phyloP scores from a whole-genome alignment of 148 eudicot genomes.

The Cornus suecica region DNA sequence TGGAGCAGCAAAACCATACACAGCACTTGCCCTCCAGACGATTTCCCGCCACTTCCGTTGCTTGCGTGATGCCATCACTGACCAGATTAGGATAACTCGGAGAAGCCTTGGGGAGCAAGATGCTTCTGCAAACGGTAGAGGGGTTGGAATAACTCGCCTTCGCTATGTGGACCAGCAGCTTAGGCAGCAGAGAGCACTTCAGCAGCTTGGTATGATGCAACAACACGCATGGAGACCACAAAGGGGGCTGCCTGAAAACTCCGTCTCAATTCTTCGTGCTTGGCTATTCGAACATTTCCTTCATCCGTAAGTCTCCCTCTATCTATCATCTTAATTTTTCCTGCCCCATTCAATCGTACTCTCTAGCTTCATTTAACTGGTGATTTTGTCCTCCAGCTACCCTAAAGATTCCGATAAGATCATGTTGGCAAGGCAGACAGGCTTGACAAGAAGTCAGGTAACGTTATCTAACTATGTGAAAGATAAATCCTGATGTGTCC shows the following conservation, averaged over 20 bases:
- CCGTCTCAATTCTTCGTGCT: constrained; percentile 65
- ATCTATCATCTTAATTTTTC: background rate
- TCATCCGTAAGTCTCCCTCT: constrained; percentile 50
- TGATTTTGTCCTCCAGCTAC: constrained; percentile 34
- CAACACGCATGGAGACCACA: constrained; percentile 78
- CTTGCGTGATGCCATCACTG: constrained; percentile 34
- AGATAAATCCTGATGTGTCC: background rate
- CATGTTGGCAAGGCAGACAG: constrained; percentile 75
- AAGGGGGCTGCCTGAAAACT: constrained; percentile 70
- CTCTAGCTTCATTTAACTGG: background rate
- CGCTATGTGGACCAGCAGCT: constrained; percentile 27
- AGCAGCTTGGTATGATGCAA: constrained; percentile 46
- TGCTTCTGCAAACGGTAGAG: constrained; percentile 8
- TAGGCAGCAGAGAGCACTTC: constrained; percentile 29
- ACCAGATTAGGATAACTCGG: constrained; percentile 20
- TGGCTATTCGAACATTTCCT: constrained; percentile 86
- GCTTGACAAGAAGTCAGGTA: constrained; percentile 75
- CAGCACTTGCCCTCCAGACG: constrained; percentile 37
- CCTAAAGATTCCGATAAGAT: constrained; percentile 76
- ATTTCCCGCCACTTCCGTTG: constrained; percentile 45
- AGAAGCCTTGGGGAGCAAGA: constrained; percentile 23
- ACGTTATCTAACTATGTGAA: background rate
- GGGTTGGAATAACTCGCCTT: constrained; percentile 28
- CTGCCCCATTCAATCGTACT: background rate
- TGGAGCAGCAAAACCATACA: constrained; percentile 38